Percentiles rank a stretch among this genome's conserved stretches.
Conservation (phyloP, 345 rosid species). For the Dipteronia sinensis region DNA sequence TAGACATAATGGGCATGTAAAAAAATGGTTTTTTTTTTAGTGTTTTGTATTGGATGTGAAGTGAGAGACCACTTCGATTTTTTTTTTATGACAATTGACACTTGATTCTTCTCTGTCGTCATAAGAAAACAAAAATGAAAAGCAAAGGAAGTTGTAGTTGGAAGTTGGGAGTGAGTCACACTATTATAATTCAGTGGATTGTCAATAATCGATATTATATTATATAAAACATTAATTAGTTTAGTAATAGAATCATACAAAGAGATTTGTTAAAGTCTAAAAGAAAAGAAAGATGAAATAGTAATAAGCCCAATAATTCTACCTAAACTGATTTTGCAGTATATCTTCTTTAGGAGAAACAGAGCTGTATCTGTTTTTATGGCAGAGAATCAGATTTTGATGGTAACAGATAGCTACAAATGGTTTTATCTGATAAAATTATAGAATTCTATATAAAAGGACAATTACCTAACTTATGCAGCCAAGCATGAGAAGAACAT, state of each 20-base stretch:
- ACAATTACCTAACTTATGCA: not conserved
- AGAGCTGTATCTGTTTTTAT: too few relatives aligned
- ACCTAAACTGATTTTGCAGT: not conserved
- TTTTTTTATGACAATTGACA: not conserved
- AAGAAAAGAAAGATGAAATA: not conserved
- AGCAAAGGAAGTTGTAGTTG: not conserved
- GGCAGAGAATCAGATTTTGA: not conserved
- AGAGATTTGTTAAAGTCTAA: not conserved
- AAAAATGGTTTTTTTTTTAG: not conserved
- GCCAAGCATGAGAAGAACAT: not conserved
- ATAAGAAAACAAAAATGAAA: not conserved
- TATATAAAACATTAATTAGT: not conserved
- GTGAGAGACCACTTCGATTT: not conserved
- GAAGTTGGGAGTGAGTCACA: not conserved
- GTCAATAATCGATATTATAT: not conserved
- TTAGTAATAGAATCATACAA: not conserved
- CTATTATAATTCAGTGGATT: not conserved
- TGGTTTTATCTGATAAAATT: not conserved
- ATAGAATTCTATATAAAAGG: slow-evolving; percentile 2
- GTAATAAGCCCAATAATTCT: not conserved
- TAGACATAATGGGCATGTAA: not conserved
- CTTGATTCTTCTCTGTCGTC: not conserved
- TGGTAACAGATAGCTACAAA: not conserved
- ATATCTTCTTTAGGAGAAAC: too few relatives aligned
- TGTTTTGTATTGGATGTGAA: not conserved